Percentiles rank a stretch among this genome's conserved stretches.
phyloP scores from a whole-genome alignment of 345 rosid genomes.

The Abelmoschus esculentus region DNA sequence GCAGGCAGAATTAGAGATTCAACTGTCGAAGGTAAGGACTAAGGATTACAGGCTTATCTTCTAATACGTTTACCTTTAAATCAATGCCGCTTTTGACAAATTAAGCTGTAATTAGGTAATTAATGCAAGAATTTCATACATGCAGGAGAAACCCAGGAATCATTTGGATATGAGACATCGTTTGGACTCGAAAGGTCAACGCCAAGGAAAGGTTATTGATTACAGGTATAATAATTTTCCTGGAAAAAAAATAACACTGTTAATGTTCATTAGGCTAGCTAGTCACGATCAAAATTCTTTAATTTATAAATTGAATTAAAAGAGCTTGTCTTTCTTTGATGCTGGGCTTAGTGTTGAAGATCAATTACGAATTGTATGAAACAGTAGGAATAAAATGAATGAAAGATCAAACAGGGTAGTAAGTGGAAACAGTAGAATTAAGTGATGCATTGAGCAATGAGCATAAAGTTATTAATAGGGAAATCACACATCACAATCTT shows the following conservation, averaged over 20 bases:
- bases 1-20: constrained; percentile 79
- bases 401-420: background rate
- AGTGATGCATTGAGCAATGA: background rate
- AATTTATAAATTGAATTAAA: background rate
- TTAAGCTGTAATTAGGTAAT: background rate
- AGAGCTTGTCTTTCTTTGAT: background rate
- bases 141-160: constrained; percentile 83
- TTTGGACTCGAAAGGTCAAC: constrained; percentile 82
- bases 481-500: too few relatives aligned
- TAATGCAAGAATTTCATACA: background rate
- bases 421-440: background rate
- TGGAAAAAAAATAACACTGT: background rate
- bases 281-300: background rate
- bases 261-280: background rate
- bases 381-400: too few relatives aligned
- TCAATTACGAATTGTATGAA: background rate
- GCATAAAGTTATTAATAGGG: too few relatives aligned
- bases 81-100: background rate
- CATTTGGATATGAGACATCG: constrained; percentile 95
- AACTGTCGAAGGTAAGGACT: constrained; percentile 57
- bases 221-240: constrained; percentile 48
- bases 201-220: constrained; percentile 84
- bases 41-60: background rate
- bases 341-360: background rate
- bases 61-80: background rate